A percentile compares a stretch with the other conserved stretches of the same genome.
Conservation (phyloP, 345 rosid species). For the Linum lewisii region DNA sequence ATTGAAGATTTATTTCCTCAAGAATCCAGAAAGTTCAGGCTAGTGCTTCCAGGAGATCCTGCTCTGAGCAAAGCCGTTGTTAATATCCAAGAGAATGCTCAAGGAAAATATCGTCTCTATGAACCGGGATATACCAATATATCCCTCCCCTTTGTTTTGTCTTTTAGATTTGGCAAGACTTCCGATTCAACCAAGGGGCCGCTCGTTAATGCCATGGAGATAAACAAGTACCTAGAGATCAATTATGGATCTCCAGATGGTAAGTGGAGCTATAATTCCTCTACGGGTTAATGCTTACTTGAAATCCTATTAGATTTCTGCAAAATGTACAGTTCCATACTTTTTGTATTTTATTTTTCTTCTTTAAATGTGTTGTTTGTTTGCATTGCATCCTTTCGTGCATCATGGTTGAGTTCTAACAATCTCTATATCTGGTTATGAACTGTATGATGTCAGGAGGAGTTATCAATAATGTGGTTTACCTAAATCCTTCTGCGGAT, state of each 20-base stretch:
- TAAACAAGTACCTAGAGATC: constrained; percentile 55
- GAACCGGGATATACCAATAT: constrained; percentile 80
- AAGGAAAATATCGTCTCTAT: constrained; percentile 58
- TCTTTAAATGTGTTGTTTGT: no score
- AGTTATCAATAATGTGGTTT: constrained; percentile 38
- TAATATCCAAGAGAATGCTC: constrained; percentile 87
- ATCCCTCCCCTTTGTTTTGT: constrained; percentile 72
- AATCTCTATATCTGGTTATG: constrained; percentile 6
- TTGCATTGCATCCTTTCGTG: background rate
- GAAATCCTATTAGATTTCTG: background rate
- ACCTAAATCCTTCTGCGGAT: constrained; percentile 41
- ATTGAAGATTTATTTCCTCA: constrained; percentile 61
- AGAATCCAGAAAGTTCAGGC: constrained; percentile 84
- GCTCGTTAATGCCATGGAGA: constrained; percentile 92
- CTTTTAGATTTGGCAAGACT: constrained; percentile 67
- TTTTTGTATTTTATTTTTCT: no score
- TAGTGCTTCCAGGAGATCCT: constrained; percentile 61
- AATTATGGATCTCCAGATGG: constrained; percentile 76
- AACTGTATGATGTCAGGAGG: constrained; percentile 39
- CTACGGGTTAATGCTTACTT: no score
- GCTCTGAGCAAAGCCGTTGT: constrained; percentile 68
- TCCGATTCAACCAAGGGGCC: constrained; percentile 88
- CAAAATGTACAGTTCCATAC: background rate
- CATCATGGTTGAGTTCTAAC: constrained; percentile 5
- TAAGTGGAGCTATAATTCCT: constrained; percentile 23